Conservation (phyloP, 768 basidiomycete species). For the Kwoniella mangroviensis region DNA sequence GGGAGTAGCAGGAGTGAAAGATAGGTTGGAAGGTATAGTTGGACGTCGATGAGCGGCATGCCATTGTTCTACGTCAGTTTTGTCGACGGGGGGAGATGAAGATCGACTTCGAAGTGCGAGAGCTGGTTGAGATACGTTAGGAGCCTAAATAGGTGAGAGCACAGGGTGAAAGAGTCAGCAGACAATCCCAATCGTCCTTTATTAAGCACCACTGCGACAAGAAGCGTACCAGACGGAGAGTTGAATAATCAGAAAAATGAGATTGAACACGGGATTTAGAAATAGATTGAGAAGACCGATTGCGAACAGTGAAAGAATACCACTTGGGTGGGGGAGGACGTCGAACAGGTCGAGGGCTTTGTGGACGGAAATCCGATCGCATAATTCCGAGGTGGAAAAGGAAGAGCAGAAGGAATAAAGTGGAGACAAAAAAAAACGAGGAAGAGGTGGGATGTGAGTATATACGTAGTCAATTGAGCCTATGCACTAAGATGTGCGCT, state of each 20-base stretch:
- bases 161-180: neutral
- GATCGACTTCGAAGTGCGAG: constrained; percentile 18
- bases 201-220: neutral
- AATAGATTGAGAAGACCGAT: constrained; percentile 9
- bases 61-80: constrained; percentile 18
- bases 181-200: neutral
- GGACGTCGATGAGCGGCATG: constrained; percentile 31
- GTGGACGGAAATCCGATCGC: constrained; percentile 17
- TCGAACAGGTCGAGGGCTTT: constrained; percentile 6
- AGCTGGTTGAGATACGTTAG: constrained; percentile 3
- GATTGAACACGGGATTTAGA: neutral
- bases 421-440: neutral
- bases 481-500: neutral
- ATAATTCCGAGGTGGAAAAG: neutral
- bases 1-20: constrained; percentile 53
- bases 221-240: constrained; percentile 11
- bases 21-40: constrained; percentile 44
- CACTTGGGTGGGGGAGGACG: constrained; percentile 9
- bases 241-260: constrained; percentile 1
- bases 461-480: neutral
- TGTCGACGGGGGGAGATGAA: constrained; percentile 21
- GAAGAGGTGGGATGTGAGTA: neutral
- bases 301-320: constrained; percentile 12
- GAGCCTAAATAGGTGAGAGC: neutral
- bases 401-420: neutral